These are phyloP conservation scores for Haberlea rhodopensis DNA, from an alignment of 257 asterid genomes.

Conservation along the genomic window DNA sequence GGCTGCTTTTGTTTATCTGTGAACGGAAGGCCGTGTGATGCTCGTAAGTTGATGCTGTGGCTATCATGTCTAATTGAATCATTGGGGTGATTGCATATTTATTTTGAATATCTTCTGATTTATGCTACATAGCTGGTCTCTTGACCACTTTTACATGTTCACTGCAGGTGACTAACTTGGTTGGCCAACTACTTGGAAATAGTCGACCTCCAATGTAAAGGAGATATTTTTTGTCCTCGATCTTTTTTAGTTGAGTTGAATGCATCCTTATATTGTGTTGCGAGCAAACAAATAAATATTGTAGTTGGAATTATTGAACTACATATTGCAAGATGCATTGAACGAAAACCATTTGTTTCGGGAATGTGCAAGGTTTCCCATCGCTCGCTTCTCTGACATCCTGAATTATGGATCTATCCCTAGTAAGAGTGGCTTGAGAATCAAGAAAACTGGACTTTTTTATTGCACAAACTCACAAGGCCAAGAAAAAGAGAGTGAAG, in stretches of 20 bases:
- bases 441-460: neutral
- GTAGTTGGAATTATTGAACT: conserved; percentile 24
- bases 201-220: conserved; percentile 62
- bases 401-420: neutral
- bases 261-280: neutral
- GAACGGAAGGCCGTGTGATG: neutral
- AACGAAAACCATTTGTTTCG: conserved; percentile 18
- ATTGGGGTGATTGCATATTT: neutral
- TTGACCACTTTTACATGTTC: conserved; percentile 22
- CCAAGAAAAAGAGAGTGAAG: conserved; percentile 11
- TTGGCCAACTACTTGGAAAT: conserved; percentile 88
- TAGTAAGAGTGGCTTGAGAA: neutral
- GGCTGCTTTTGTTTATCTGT: no score
- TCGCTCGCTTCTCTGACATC: neutral
- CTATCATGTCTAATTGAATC: neutral
- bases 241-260: conserved; percentile 20
- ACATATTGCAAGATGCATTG: conserved; percentile 13
- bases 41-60: neutral
- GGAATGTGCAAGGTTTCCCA: neutral
- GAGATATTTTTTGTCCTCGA: conserved; percentile 17
- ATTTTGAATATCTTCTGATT: conserved; percentile 1
- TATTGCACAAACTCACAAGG: conserved; percentile 30
- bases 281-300: neutral
- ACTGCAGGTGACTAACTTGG: conserved; percentile 81
- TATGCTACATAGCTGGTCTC: conserved; percentile 2